phyloP scores from a whole-genome alignment of 352 stramenopile species.

The Blastocystis sp. region DNA sequence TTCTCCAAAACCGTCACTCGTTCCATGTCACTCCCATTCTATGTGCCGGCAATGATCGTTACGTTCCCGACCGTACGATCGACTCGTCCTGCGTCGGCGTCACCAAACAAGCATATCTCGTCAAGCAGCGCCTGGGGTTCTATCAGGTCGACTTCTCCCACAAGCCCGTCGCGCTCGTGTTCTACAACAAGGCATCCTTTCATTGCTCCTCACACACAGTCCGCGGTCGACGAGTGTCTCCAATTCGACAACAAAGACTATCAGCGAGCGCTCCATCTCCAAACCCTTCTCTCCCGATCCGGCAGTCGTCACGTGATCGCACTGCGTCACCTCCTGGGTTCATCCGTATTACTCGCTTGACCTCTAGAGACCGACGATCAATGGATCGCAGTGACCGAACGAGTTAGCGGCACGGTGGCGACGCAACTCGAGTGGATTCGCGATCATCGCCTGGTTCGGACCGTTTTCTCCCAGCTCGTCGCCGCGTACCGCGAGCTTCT shows the following conservation, averaged over 20 bases:
- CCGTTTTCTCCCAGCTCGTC: constrained; percentile 6
- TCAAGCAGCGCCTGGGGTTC: neutral
- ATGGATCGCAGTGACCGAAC: neutral
- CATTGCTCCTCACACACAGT: no score
- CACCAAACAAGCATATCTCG: neutral
- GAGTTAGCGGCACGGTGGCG: neutral
- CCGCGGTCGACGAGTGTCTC: neutral
- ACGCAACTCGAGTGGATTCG: neutral
- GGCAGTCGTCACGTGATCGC: constrained; percentile 4
- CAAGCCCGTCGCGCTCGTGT: no score
- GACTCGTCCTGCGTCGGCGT: neutral
- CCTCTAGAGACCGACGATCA: neutral
- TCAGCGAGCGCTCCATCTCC: neutral
- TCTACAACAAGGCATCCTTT: no score
- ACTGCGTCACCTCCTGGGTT: constrained; percentile 29
- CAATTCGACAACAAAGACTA: constrained; percentile 49
- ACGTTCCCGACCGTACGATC: constrained; percentile 3
- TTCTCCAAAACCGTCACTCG: neutral
- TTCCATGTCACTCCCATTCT: neutral
- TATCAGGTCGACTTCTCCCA: neutral
- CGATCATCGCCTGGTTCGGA: neutral
- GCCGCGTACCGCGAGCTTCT: neutral
- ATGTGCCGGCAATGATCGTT: neutral
- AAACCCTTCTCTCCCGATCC: neutral
- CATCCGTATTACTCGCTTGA: neutral